Evolutionary conservation across 768 basidiomycete genomes (phyloP).

Genomic region (Strobilomyces echinocephalus): DNA sequence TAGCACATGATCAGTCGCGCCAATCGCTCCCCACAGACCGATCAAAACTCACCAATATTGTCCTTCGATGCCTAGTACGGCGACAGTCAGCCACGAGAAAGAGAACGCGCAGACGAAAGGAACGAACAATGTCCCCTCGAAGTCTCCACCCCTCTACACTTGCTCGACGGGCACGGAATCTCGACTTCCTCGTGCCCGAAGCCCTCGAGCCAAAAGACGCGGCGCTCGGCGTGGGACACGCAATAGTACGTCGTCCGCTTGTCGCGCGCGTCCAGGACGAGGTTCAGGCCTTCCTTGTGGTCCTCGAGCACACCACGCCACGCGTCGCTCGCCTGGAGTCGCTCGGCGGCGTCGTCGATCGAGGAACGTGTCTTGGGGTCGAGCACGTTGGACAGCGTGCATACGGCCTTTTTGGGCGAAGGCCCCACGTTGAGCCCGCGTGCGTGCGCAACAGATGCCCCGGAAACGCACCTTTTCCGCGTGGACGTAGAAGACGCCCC

Average conservation of each 20-base stretch:
- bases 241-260: conserved; percentile 23
- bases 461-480: conserved; percentile 25
- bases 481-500: conserved; percentile 30
- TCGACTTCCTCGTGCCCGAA: conserved; percentile 16
- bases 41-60: conserved; percentile 26
- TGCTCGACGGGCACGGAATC: conserved; percentile 21
- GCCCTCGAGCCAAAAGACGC: conserved; percentile 29
- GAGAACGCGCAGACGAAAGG: neutral
- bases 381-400: conserved; percentile 10
- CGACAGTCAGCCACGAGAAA: neutral
- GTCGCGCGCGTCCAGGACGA: conserved; percentile 18
- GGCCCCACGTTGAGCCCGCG: neutral
- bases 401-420: conserved; percentile 5
- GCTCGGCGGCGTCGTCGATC: conserved; percentile 11
- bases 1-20: neutral
- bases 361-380: neutral
- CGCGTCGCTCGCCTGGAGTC: conserved; percentile 3
- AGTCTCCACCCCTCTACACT: conserved; percentile 5
- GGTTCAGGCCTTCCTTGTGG: conserved; percentile 2
- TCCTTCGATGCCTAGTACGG: conserved; percentile 24
- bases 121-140: conserved; percentile 25
- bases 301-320: conserved; percentile 6
- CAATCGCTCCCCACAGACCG: too few relatives aligned
- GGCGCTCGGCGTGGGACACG: conserved; percentile 24
- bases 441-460: neutral